Base-by-base conservation (phyloP, 2,329 filamentous ascomycete genomes). In the Zasmidium angulare region DNA sequence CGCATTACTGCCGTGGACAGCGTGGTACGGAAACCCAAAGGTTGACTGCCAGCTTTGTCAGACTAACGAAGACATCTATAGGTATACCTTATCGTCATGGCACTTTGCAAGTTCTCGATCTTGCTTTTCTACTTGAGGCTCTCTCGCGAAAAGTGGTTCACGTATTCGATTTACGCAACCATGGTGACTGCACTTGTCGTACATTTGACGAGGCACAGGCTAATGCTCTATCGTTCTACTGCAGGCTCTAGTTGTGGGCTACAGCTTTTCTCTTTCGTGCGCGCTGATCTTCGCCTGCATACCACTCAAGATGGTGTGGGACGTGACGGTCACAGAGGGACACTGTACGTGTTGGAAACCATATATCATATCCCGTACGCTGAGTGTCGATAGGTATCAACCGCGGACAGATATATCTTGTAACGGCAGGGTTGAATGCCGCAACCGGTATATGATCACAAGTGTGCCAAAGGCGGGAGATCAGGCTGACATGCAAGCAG, bases 391-490 rank as follows among this genome's bases (percentile, higher is more conserved):
- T 17, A 43, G 36, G 36, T 43, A 50, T 59, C 46, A 61, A 62
- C 21, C 46, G 50, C 17, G 60, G 60, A 7, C 46, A 53, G 20
- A 54, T 62, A 7, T 62, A 59, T 48, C 53, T 64, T 19, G 60
- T 60, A 4, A 64, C 62, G 0, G 62, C 62, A 14, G 62, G 62
- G 17, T 46, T 60, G 7, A 62, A 62, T 46, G 62, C 62, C 11
- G 57, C 62, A 17, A 62, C 62, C 19, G 36, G 36, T 43, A 43
- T 43, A 17, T 17, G 36, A 3, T 43, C n/a, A 3, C 36, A 43
- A 43, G n/a, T 19, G 14, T 17, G 4, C 12, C 11, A 17, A 14
- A 43, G 14, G 3, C 12, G 36, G 4, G 14, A 43, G 9, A 43
- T 17, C 3, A 43, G 9, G 11, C n/a, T 29, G 26, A 29, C 26